Base-by-base conservation (phyloP, 805 yeast genomes). In the Danielozyma ontarioensis region DNA sequence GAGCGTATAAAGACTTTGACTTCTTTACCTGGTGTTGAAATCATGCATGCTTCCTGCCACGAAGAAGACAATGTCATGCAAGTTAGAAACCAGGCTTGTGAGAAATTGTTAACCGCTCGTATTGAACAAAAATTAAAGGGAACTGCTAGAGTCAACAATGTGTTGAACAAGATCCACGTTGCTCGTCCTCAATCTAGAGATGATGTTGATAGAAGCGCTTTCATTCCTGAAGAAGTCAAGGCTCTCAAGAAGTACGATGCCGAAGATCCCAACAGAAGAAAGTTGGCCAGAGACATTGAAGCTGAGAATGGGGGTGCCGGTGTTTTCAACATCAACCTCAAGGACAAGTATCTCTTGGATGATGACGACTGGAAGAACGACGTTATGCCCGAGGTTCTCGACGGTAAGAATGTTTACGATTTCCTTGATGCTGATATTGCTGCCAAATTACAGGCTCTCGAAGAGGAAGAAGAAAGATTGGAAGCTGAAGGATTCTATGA, bases 311-410 rank as follows among this genome's bases (percentile, higher is more conserved):
- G 98, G 57, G 98, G 98, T 57, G 97, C 98, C 28, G 98, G 98
- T 72, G 98, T 93, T 23, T 93, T 68, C 72, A 93, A 88, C 68
- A 77, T 93, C 56, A 88, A 93, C 68, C 72, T 93, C 66, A 86
- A 88, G 59, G 97, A 90, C 55, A 83, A 81, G 53, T 93, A 94
- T 63, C 48, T 93, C 41, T 71, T 93, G 48, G 98, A 90, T 48
- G 90, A 93, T 57, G 97, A 90, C 33, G 94, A 86, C 44, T 93
- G 99, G 99, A 90, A 90, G 74, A 78, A 87, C 46, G 99, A 93
- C 62, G 74, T 83, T 42, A 87, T 93, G 87, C 99, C 99, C 17
- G 99, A 93, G 70, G 74, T 93, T 34, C 69, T 93, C 57, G 88
- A 93, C 54, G 99, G 99, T 65, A 83, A 79, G 69, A 93, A 93